A percentile compares a stretch with the other conserved stretches of the same genome.
These are phyloP conservation scores for Arthrobotrys musiformis DNA, from an alignment of 2,329 filamentous ascomycete species.

Conservation along the genomic window DNA sequence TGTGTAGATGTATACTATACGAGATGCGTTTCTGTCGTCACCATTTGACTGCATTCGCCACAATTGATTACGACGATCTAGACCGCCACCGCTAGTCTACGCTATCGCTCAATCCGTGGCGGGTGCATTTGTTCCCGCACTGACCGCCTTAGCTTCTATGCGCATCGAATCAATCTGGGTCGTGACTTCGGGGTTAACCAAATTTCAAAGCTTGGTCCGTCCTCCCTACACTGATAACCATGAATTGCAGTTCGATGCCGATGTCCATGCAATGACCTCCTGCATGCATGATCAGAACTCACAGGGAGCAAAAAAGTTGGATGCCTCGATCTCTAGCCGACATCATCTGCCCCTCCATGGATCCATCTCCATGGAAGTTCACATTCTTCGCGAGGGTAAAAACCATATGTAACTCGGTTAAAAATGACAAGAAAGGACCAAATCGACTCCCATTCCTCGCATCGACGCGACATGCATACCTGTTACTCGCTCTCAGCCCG, in stretches of 20 bases:
- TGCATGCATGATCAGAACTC: conserved; percentile 8
- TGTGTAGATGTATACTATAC: no score
- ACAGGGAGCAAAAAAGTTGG: conserved; percentile 7
- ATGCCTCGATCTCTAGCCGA: conserved; percentile 20
- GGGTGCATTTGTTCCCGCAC: conserved; percentile 23
- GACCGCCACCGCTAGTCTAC: conserved; percentile 10
- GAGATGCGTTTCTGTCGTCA: conserved; percentile 1
- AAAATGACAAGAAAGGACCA: conserved; percentile 30
- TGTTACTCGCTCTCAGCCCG: background rate
- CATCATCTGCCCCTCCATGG: background rate
- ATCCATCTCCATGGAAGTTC: conserved; percentile 12
- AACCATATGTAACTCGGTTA: conserved; percentile 24
- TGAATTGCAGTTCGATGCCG: background rate
- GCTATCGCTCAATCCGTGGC: conserved; percentile 8
- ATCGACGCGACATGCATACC: conserved; percentile 6
- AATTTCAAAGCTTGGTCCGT: background rate
- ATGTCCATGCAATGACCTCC: background rate
- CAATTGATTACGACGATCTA: conserved; percentile 17
- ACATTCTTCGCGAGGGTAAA: background rate
- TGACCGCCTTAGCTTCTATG: background rate
- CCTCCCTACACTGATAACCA: background rate
- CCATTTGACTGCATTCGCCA: conserved; percentile 35
- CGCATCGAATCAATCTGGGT: conserved; percentile 4
- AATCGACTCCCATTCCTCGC: conserved; percentile 6
- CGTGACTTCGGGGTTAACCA: conserved; percentile 51